Conservation (phyloP, 371 early-diverging fungal species). For the Mortierella polycephala region DNA sequence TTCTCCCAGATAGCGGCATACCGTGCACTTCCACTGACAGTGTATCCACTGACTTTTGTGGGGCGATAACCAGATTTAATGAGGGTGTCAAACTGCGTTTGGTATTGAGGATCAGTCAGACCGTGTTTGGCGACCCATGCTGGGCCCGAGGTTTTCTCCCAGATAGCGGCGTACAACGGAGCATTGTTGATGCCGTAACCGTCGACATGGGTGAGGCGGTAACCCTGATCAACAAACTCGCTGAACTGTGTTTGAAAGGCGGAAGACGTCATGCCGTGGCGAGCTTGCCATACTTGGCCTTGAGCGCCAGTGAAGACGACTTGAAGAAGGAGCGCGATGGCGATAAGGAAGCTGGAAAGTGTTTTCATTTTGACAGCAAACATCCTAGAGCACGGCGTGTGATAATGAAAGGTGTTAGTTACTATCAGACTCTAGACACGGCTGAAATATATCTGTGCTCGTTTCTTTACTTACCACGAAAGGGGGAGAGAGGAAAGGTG, state of each 20-base stretch:
- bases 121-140: conserved; percentile 9
- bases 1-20: conserved; percentile 13
- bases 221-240: neutral
- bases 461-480: too few species aligned
- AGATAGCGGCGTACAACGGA: conserved; percentile 3
- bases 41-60: conserved; percentile 6
- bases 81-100: conserved; percentile 4
- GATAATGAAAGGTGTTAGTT: too few species aligned
- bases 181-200: conserved; percentile 8
- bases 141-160: conserved; percentile 1
- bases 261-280: neutral
- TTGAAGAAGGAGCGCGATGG: conserved; percentile 1
- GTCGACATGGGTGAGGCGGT: conserved; percentile 1
- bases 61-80: conserved; percentile 1
- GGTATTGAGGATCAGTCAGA: conserved; percentile 1
- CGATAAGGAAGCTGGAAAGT: conserved; percentile 4
- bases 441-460: too few species aligned
- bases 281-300: conserved; percentile 5
- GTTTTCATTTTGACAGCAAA: neutral
- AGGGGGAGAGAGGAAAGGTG: neutral
- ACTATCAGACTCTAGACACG: too few species aligned
- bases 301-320: conserved; percentile 3
- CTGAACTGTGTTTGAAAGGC: conserved; percentile 8
- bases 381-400: neutral
- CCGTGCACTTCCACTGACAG: neutral